Evolutionary conservation across 2,329 filamentous ascomycete species (phyloP).

Genomic region (Neocatenulostroma microsporum): DNA sequence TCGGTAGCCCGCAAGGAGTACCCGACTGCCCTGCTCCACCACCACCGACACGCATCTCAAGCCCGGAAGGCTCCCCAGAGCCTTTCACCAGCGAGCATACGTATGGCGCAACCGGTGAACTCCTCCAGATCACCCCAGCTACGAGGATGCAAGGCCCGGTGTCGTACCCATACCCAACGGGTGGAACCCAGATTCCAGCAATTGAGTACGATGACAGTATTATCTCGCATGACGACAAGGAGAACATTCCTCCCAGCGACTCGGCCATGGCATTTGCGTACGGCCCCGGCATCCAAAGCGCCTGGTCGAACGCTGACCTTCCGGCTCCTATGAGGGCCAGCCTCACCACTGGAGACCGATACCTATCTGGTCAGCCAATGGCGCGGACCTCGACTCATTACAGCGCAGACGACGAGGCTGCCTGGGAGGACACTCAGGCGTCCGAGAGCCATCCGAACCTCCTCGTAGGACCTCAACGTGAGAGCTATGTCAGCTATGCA

Average conservation of each 20-base stretch:
- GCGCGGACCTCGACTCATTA: too few relatives aligned
- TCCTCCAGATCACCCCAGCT: too few relatives aligned
- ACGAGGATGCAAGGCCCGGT: too few relatives aligned
- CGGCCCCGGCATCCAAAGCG: neutral
- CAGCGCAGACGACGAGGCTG: neutral
- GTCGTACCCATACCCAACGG: conserved; percentile 1
- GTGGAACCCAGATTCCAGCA: neutral
- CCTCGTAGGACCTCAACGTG: conserved; percentile 2
- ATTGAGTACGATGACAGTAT: neutral
- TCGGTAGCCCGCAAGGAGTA: too few relatives aligned
- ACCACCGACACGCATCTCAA: too few relatives aligned
- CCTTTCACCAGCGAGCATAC: too few relatives aligned
- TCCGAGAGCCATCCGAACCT: conserved; percentile 10
- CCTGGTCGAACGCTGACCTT: conserved; percentile 7
- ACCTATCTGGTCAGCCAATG: conserved; percentile 2
- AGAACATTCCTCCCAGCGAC: conserved; percentile 13
- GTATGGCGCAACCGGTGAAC: too few relatives aligned
- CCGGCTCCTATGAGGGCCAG: neutral
- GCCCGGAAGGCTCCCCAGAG: too few relatives aligned
- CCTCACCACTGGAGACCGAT: neutral
- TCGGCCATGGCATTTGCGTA: neutral
- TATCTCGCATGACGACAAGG: conserved; percentile 13
- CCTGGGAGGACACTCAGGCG: conserved; percentile 10
- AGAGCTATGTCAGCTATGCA: conserved; percentile 17
- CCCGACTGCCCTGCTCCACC: too few relatives aligned